Base-by-base conservation (phyloP, 2,329 filamentous ascomycete species). In the Stromatinia cepivora region DNA sequence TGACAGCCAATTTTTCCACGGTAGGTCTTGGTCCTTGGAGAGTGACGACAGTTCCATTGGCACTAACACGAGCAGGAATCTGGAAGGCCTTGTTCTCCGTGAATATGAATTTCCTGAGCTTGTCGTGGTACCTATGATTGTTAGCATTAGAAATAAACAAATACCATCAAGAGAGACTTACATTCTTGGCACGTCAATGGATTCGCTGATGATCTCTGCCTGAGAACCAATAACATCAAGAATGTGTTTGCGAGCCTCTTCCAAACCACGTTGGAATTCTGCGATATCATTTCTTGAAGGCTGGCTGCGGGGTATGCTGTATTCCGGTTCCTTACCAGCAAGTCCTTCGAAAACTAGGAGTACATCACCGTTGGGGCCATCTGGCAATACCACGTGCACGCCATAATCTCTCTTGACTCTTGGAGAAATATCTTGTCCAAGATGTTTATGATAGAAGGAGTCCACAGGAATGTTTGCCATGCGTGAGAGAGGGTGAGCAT, bases 391-490 rank as follows among this genome's bases (percentile, higher is more conserved):
- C 39, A 94, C 77, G 72, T 91, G 88, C 17, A 94, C 92, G 72
- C 92, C 91, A 73, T 87, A 89, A 45, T 90, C 85, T 70, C 88
- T 83, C 75, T 90, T 87, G 63, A 94, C 83, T 67, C 84, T 84
- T 5, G 86, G 85, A 45, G 85, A 86, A 56, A 92, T 84, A 50
- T 90, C 86, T 70, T 86, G 87, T 69, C 86, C 86, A 61, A 94
- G 82, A 77, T 92, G 90, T 68, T 88, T 84, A 78, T 94, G 89
- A 82, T 91, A 94, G 81, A 95, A 94, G 1, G 91, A 87, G 74
- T 95, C 91, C 36, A 95, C 86, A 22, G 87, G 79, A 17, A 94
- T 79, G 15, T 87, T 85, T 31, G 85, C 83, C 79, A 95, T 86
- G 72, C 91, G 87, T 50, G 88, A 85, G 4, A 92, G 92, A 54